These are phyloP conservation scores for Naganishia vishniacii DNA, from an alignment of 768 basidiomycete genomes.

Conservation along the genomic window DNA sequence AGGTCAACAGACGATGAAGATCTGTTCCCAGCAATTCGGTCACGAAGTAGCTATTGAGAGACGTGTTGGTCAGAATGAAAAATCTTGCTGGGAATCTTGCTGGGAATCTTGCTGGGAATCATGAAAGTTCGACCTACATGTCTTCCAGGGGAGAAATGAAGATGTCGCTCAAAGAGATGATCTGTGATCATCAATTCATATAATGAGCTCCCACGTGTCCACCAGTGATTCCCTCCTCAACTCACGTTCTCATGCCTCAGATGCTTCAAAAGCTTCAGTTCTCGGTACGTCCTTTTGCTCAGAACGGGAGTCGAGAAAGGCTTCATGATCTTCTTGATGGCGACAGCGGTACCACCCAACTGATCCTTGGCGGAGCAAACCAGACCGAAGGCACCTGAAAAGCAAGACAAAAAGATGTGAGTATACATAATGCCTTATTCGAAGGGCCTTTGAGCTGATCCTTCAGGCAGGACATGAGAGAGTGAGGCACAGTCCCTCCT, in stretches of 20 bases:
- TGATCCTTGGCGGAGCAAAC: constrained; percentile 96
- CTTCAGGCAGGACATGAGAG: no score
- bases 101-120: neutral
- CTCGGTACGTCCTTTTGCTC: constrained; percentile 92
- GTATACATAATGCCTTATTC: neutral
- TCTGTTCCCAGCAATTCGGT: constrained; percentile 98
- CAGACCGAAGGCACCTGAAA: constrained; percentile 85
- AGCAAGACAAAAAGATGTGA: neutral
- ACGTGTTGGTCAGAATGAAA: no score
- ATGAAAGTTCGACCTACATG: constrained; percentile 60
- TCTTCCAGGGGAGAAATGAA: constrained; percentile 99
- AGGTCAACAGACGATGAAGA: constrained; percentile 91
- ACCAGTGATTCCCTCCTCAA: constrained; percentile 11
- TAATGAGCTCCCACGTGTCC: neutral
- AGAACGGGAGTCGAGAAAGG: constrained; percentile 96
- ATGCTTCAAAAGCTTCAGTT: constrained; percentile 96
- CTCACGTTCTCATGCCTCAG: constrained; percentile 95
- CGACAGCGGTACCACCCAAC: constrained; percentile 84
- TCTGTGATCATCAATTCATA: constrained; percentile 53
- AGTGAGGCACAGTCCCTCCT: no score
- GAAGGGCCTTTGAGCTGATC: neutral
- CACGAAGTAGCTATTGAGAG: constrained; percentile 77
- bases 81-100: neutral
- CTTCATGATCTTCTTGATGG: constrained; percentile 99
- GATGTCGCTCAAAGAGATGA: constrained; percentile 96